Percentiles rank a stretch among this genome's conserved stretches.
Evolutionary conservation across 2,329 filamentous ascomycete species (phyloP).

Genomic region (Microdochium paspali): DNA sequence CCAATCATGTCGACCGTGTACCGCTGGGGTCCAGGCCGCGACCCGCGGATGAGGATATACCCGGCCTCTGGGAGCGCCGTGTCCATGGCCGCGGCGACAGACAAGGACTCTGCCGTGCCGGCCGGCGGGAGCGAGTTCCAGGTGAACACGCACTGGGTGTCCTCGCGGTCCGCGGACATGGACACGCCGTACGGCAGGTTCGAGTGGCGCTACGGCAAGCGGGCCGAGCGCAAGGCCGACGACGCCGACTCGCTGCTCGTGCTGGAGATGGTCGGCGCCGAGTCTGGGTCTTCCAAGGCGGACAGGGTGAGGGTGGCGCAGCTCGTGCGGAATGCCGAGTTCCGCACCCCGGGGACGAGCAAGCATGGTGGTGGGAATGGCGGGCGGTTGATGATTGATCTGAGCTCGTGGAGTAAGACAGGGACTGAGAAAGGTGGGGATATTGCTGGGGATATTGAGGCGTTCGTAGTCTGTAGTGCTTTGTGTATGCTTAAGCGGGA

Average conservation of each 20-base stretch:
- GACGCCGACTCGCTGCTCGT: constrained; percentile 6
- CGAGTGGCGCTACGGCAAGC: constrained; percentile 6
- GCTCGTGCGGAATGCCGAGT: constrained; percentile 5
- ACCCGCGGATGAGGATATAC: constrained; percentile 9
- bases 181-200: constrained; percentile 5
- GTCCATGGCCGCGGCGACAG: no score
- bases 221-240: constrained; percentile 3
- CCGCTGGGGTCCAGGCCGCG: constrained; percentile 9
- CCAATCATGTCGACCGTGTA: constrained; percentile 13
- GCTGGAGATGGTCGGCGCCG: constrained; percentile 1
- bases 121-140: no score
- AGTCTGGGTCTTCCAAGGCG: background rate
- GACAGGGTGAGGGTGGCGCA: constrained; percentile 3
- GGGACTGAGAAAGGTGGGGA: background rate
- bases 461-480: constrained; percentile 4
- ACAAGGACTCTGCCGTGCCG: no score
- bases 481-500: constrained; percentile 6
- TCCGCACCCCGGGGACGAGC: constrained; percentile 4
- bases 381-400: constrained; percentile 6
- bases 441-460: constrained; percentile 2
- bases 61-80: no score
- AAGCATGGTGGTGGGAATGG: constrained; percentile 5
- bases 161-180: constrained; percentile 4
- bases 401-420: constrained; percentile 1
- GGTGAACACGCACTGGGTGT: background rate